Evolutionary conservation across 2,329 filamentous ascomycete species (phyloP), one percentile per base, ranked within the genome.

Genomic region (Gnomoniopsis sp.): DNA sequence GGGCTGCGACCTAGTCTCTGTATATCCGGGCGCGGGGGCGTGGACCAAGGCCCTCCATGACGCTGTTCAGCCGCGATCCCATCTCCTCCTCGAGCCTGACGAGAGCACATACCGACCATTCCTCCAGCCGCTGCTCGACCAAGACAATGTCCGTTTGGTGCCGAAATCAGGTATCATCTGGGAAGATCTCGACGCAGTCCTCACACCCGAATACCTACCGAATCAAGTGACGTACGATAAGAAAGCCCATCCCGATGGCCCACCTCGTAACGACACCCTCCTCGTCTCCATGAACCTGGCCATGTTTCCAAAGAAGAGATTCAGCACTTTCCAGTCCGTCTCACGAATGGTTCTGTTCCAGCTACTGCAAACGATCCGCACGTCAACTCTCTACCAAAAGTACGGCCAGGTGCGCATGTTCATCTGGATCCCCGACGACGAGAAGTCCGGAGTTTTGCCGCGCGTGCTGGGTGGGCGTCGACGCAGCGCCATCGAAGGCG

Each of bases 1-100:
- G 52, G 90, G 90, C 55, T 92, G 93, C 73, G 92, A 96, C 67
- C 81, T 98, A 48, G 77, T 99, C 66, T 93, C 98, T 69, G 77
- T 96, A 57, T 91, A 93, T 70, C 93, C 93, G 0, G 92, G 92
- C 15, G 76, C 77, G 1, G 91, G 92, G 10, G 55, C 96, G 2
- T 95, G 89, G 85, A 96, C 93, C 36, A 77, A 78, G 30, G 90
- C 88, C 66, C 77, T 98, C 1, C 86, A 96, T 69, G 79, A 90
- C 0, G 75, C 82, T 49, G 78, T 99, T 8, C 76, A 91, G 66
- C 93, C 93, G 4, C 86, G 91, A 58, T 87, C 84, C 6, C 95
- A 99, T 75, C 76, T 97, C 48, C 78, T 99, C 46, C 80, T 97
- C 72, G 93, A 98, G 68, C 86, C 87, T 2, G 83, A 90, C 36